Evolutionary conservation across 169 alveolate species (phyloP).

Genomic region (Cryptosporidium xiaoi): DNA sequence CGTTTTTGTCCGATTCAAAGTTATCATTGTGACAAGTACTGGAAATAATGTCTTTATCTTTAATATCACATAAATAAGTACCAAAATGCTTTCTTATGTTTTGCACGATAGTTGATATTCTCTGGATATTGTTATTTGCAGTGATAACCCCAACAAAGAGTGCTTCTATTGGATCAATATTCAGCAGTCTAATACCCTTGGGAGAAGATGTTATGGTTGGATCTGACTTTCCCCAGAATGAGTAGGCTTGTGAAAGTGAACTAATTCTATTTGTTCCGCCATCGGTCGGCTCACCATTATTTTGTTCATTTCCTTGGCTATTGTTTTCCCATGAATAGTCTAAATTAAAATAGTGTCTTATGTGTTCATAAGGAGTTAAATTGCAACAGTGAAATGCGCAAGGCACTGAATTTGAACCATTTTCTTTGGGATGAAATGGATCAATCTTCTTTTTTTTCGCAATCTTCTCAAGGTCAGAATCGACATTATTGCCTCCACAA

Average conservation of each 20-base stretch:
- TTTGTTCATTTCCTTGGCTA: background rate
- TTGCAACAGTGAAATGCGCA: constrained; percentile 46
- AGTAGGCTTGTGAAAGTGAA: constrained; percentile 35
- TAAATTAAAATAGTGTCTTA: constrained; percentile 45
- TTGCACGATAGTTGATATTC: constrained; percentile 42
- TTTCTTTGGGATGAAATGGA: background rate
- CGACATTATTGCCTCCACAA: background rate
- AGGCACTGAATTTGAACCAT: background rate
- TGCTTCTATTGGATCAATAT: constrained; percentile 73
- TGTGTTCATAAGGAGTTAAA: constrained; percentile 57
- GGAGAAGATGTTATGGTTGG: constrained; percentile 39
- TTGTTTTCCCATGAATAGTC: constrained; percentile 43
- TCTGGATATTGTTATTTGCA: constrained; percentile 56
- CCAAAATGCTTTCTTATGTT: constrained; percentile 37
- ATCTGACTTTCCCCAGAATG: constrained; percentile 38
- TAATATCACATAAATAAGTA: constrained; percentile 24
- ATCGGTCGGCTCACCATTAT: background rate
- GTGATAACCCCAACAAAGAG: constrained; percentile 60
- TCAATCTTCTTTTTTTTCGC: constrained; percentile 29
- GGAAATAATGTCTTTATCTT: constrained; percentile 7
- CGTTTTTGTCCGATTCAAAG: background rate
- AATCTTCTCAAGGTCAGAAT: constrained; percentile 31
- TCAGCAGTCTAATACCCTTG: constrained; percentile 41
- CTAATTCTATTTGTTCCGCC: background rate
- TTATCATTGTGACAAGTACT: background rate